Base-by-base conservation (phyloP, 495 filamentous ascomycete species). In the Penicillium odoratum region DNA sequence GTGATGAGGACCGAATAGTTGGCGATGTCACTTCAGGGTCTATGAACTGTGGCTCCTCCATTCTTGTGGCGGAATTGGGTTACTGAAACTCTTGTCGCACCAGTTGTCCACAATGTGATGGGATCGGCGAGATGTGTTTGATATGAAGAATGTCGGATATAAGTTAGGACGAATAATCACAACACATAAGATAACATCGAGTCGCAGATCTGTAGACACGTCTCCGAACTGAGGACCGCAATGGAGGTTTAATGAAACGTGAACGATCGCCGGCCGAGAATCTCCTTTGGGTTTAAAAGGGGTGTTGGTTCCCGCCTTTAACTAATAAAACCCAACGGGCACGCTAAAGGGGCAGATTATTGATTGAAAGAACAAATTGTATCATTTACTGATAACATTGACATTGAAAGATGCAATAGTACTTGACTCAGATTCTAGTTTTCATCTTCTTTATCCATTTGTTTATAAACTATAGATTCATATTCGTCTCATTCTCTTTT, bases 1-100 rank as follows among this genome's bases (percentile, higher is more conserved):
- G 87, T 38, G 88, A 85, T 7, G 87, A 68, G 26, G 68, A 68
- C 11, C 73, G 71, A 52, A 65, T 60, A 18, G 69, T 69, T 56
- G 64, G 60, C 51, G 64, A 57, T 29, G 47, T 50, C 48, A 65
- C 43, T 43, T 71, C 69, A 36, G 58, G 53, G 16, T 71, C 74
- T 36, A 66, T 53, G 26, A 69, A 58, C 30, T 53, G 61, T 33
- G 67, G 56, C 53, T 73, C 73, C 29, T 74, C 72, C 75, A 78
- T 76, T 51, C 30, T 38, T 38, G 15, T 46, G 25, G 21, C 36
- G 51, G 45, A 42, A 15, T 44, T 63, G 48, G 43, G 28, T 38
- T 58, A 52, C 57, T 57, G 53, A 64, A 57, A 60, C 50, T 55
- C 44, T 51, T 42, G 50, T 60, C 50, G 61, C 61, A 64, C 52